phyloP scores from a whole-genome alignment of 371 early-diverging fungal species.

The Apophysomyces variabilis region DNA sequence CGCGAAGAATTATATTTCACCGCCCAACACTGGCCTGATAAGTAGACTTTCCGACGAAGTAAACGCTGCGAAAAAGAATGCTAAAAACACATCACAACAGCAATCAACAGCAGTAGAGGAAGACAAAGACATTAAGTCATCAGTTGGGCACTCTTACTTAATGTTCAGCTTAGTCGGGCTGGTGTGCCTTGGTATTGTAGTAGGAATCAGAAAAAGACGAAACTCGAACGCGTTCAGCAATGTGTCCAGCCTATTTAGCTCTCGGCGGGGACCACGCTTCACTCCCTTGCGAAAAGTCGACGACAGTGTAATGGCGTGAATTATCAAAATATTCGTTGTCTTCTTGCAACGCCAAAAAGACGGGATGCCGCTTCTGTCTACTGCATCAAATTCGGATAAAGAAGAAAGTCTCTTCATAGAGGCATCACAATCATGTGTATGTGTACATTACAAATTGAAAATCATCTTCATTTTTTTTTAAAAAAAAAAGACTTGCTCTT shows the following conservation, averaged over 20 bases:
- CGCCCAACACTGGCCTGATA: slow-evolving; percentile 31
- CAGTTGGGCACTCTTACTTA: background rate
- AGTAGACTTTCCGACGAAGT: slow-evolving; percentile 25
- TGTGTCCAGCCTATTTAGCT: background rate
- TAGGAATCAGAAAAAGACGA: slow-evolving; percentile 1
- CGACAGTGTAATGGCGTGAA: background rate
- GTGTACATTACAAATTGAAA: background rate
- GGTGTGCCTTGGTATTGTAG: background rate
- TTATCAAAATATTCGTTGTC: background rate
- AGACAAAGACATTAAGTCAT: slow-evolving; percentile 5
- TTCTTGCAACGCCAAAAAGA: too few species aligned
- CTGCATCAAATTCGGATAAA: too few species aligned
- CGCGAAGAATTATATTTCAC: slow-evolving; percentile 27
- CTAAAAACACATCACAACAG: background rate
- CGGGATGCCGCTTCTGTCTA: too few species aligned
- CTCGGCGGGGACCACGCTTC: background rate
- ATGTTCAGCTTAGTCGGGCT: background rate
- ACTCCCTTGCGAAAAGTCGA: background rate
- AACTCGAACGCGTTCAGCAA: background rate
- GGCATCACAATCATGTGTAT: background rate
- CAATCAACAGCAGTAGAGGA: slow-evolving; percentile 25
- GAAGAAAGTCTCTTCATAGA: too few species aligned
- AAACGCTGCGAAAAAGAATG: slow-evolving; percentile 15
- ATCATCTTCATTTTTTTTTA: background rate
- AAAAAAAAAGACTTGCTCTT: background rate